These are phyloP conservation scores for Pseudogymnoascus sp. DNA, from an alignment of 2,329 filamentous ascomycete genomes.

Conservation along the genomic window DNA sequence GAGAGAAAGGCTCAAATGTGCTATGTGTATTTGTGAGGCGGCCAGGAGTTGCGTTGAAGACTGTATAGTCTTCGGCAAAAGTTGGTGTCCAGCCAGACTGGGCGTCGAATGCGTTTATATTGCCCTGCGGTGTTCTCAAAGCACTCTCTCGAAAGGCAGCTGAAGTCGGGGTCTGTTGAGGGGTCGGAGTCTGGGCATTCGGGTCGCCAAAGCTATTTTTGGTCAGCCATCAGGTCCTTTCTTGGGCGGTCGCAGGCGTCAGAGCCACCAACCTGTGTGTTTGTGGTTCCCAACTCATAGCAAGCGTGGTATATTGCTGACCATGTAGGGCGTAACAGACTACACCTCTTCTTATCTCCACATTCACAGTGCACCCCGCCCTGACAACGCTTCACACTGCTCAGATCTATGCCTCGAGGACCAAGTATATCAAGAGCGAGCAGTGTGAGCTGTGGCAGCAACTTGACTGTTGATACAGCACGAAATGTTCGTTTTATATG, in stretches of 20 bases:
- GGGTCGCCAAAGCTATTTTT: conserved; percentile 51
- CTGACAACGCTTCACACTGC: conserved; percentile 1
- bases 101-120: conserved; percentile 40
- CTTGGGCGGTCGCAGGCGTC: background rate
- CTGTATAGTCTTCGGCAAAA: conserved; percentile 56
- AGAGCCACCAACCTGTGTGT: conserved; percentile 40
- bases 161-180: conserved; percentile 48
- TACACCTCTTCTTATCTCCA: background rate
- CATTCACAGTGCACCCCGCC: background rate
- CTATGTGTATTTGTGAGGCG: conserved; percentile 36
- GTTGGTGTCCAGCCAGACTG: conserved; percentile 48
- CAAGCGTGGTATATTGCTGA: conserved; percentile 28
- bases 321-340: background rate
- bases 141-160: conserved; percentile 44
- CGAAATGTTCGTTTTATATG: conserved; percentile 7
- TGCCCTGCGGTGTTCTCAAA: conserved; percentile 48
- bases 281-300: conserved; percentile 55
- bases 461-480: background rate
- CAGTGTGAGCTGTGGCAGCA: conserved; percentile 4
- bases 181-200: conserved; percentile 52
- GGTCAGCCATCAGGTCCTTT: conserved; percentile 30
- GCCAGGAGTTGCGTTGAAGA: conserved; percentile 56
- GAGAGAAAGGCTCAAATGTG: conserved; percentile 33
- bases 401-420: background rate
- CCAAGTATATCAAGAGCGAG: background rate